Base-by-base conservation (phyloP, 2,329 filamentous ascomycete species). In the Epichloe baconii region DNA sequence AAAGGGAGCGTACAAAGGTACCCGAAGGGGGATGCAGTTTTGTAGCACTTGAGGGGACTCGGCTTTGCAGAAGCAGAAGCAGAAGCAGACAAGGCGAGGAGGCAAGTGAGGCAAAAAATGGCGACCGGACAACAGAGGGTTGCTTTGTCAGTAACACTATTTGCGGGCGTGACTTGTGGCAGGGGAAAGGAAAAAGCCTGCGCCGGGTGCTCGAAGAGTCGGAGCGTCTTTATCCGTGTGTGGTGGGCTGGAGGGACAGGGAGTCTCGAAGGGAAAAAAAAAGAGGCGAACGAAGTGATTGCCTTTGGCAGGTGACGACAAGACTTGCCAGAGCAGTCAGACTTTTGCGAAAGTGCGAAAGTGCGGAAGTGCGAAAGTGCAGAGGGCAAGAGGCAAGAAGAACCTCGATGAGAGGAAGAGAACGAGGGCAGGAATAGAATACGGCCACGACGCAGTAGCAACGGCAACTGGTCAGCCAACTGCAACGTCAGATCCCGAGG, bases 111-210 rank as follows among this genome's bases (percentile, higher is more conserved):
- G 47, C 36, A 47, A 40, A 40, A 47, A 49, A 34, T 31, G 44
- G 51, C 51, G 43, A 38, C 47, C 48, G 37, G 36, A 45, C 42
- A 46, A 46, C n/a, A 45, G 31, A 42, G 19, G 26, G 44, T 31
- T 31, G 35, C 47, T 46, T 47, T 50, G 47, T 49, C 51, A 52
- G 51, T 52, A 49, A 52, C 37, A 47, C 43, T 44, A 50, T 47
- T 42, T 50, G 7, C 21, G 5, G 46, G 43, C 26, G 47, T 43
- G 37, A 44, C 15, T 41, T 47, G 19, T 49, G 47, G 31, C 46
- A 49, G 43, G 12, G 21, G 34, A 41, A 45, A 48, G 26, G 31
- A 35, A 23, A 23, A 38, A 34, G 21, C 35, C n/a, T 45, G 46
- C 34, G 38, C 47, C 38, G 43, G 15, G 26, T 44, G 47, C 51